Evolutionary conservation across 2,329 filamentous ascomycete species (phyloP).

Genomic region (Phialocephala sp.): DNA sequence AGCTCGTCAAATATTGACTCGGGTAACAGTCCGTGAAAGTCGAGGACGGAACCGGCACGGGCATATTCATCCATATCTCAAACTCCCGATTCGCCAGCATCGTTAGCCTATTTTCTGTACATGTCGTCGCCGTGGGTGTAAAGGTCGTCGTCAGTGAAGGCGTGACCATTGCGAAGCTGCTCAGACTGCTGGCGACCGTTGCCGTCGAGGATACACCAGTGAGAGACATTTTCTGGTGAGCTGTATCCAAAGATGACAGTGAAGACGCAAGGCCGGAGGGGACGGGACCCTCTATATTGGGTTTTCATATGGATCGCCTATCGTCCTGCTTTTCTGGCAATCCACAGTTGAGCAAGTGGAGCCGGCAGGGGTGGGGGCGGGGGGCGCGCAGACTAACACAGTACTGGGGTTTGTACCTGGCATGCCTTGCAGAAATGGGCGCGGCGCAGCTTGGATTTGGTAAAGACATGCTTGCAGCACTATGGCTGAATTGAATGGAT

Average conservation of each 20-base stretch:
- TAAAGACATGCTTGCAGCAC: background rate
- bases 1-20: constrained; percentile 32
- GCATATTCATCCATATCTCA: constrained; percentile 36
- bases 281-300: constrained; percentile 3
- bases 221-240: constrained; percentile 3
- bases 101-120: constrained; percentile 33
- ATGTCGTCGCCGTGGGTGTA: constrained; percentile 28
- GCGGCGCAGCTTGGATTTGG: background rate
- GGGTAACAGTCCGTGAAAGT: constrained; percentile 37
- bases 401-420: background rate
- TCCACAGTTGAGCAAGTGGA: background rate
- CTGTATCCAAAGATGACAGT: background rate
- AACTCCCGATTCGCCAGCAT: constrained; percentile 33
- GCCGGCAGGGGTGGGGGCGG: constrained; percentile 5
- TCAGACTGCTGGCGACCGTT: background rate
- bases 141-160: constrained; percentile 30
- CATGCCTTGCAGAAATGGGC: constrained; percentile 8
- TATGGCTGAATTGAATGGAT: background rate
- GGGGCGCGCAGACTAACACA: background rate
- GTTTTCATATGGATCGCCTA: constrained; percentile 7
- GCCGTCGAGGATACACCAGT: background rate
- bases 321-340: constrained; percentile 1
- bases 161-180: constrained; percentile 12
- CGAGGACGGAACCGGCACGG: constrained; percentile 33
- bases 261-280: background rate